Evolutionary conservation across 257 asterid genomes (phyloP), one percentile per base, ranked within the genome.

Genomic region (Gynochthodes officinalis): DNA sequence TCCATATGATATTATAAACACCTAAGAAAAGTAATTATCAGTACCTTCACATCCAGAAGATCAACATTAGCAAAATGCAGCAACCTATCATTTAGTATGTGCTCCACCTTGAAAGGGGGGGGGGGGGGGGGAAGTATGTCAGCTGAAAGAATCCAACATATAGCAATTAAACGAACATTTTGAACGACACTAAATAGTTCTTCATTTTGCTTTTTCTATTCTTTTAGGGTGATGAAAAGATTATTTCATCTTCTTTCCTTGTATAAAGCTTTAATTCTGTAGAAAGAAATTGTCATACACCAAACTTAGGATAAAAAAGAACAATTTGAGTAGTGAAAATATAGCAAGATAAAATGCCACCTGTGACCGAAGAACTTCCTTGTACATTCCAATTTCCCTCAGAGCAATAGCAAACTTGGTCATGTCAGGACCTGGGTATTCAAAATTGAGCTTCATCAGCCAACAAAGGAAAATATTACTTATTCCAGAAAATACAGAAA

Each of bases 331-430:
- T 11, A 14, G 5, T 37, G 33, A 43, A 43, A 70, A 53, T 73
- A 71, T 50, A 69, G 54, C 53, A 53, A 64, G 70, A 69, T 66
- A 50, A 69, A 32, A 65, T 48, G 63, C 73, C 68, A 95, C 99
- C 98, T 95, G 88, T 61, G 95, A 84, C 75, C 88, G 96, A 80
- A 95, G 99, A 88, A 85, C 79, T 84, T 95, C 99, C 82, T 90
- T 92, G 88, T 92, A 87, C 40, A 87, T 92, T 85, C 95, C 99
- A 50, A 90, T 89, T 82, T 95, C 99, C 84, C 92, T 89, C 79
- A 95, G 71, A 66, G 93, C 86, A 71, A 87, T 88, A n/a, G 97
- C 92, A 78, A 87, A 92, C 64, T 95, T 90, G 43, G 89, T 82
- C 97, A 95, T 90, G 76, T 92, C 98, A 62, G 97, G 94, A 72